A percentile compares a stretch with the other conserved stretches of the same genome.
These are phyloP conservation scores for Ruellia speciosa DNA, from an alignment of 305 asterid species.

Conservation along the genomic window DNA sequence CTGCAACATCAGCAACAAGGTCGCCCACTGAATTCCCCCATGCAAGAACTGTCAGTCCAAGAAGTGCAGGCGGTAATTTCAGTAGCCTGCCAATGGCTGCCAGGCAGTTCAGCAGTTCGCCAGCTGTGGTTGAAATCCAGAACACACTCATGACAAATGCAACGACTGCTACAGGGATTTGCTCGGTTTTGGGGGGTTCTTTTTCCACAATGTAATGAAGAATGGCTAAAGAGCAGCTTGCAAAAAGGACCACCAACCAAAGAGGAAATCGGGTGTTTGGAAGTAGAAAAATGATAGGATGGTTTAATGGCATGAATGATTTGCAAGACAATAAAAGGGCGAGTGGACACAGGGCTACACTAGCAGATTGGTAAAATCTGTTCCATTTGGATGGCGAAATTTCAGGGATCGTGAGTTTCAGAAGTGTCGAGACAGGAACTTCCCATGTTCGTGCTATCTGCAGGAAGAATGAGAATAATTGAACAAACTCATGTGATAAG, in stretches of 20 bases:
- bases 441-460: constrained; percentile 72
- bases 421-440: constrained; percentile 65
- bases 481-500: constrained; percentile 18
- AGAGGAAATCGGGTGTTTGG: constrained; percentile 65
- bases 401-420: constrained; percentile 80
- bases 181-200: constrained; percentile 71
- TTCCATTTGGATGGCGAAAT: constrained; percentile 73
- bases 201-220: constrained; percentile 65
- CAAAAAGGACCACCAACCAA: constrained; percentile 61
- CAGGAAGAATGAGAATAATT: constrained; percentile 17
- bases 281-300: constrained; percentile 63
- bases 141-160: constrained; percentile 92
- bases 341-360: constrained; percentile 72
- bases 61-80: constrained; percentile 64
- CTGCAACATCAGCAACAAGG: constrained; percentile 91
- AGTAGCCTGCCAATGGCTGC: constrained; percentile 65
- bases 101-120: constrained; percentile 88
- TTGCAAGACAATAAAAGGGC: constrained; percentile 69
- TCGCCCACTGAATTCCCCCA: constrained; percentile 98
- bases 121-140: constrained; percentile 88
- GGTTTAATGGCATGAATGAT: constrained; percentile 72
- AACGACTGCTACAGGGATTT: constrained; percentile 40
- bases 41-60: constrained; percentile 89
- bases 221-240: constrained; percentile 60
- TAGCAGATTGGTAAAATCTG: constrained; percentile 74